These are phyloP conservation scores for Suillus fuscotomentosus DNA, from an alignment of 768 basidiomycete genomes.

Conservation along the genomic window DNA sequence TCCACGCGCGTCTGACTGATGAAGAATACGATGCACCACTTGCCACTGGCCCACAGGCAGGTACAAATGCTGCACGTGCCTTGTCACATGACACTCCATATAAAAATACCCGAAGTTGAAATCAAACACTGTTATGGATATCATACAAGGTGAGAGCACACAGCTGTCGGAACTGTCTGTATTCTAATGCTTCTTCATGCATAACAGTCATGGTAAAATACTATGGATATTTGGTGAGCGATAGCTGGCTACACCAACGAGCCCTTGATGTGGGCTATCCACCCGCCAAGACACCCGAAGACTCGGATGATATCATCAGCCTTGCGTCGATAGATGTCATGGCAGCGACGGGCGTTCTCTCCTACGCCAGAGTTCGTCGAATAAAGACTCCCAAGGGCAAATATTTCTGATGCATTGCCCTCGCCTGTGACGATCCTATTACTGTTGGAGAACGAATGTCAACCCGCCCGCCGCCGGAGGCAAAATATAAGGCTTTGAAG, in stretches of 20 bases:
- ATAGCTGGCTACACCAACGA: neutral
- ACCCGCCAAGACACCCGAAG: neutral
- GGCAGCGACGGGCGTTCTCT: neutral
- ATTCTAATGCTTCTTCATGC: neutral
- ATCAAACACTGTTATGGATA: no score
- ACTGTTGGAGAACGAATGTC: neutral
- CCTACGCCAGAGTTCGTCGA: neutral
- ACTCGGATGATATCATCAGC: neutral
- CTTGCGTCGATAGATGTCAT: neutral
- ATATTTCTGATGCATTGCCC: neutral
- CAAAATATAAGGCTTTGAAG: neutral
- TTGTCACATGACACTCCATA: no score
- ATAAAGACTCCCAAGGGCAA: neutral
- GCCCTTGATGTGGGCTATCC: neutral
- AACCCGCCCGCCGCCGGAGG: neutral
- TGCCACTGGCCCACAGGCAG: no score
- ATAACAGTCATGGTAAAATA: neutral
- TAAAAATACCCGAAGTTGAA: no score
- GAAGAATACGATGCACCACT: no score
- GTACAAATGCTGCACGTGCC: no score
- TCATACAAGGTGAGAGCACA: neutral
- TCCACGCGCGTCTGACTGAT: no score
- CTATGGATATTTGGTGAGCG: neutral
- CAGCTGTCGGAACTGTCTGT: neutral
- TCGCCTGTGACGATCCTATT: neutral